Percentiles rank a stretch among this genome's conserved stretches.
Evolutionary conservation across 2,329 filamentous ascomycete species (phyloP).

Genomic region (Paecilomyces dactylethromorphus): DNA sequence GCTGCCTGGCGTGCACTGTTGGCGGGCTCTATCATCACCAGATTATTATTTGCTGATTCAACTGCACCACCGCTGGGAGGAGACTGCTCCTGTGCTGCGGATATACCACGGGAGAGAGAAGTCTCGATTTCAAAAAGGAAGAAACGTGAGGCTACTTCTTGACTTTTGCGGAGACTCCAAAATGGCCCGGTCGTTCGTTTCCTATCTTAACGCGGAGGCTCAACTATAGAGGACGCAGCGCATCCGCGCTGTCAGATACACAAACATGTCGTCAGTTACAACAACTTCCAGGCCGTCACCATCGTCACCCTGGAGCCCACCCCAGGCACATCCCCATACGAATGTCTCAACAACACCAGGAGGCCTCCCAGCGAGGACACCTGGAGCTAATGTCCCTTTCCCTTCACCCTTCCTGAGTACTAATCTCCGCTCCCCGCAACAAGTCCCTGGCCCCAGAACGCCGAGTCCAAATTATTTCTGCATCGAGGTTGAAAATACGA

Average conservation of each 20-base stretch:
- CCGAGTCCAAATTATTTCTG: conserved; percentile 84
- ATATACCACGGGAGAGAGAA: too few species aligned
- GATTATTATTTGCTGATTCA: not conserved
- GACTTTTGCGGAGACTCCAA: not conserved
- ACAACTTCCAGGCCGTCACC: conserved; percentile 17
- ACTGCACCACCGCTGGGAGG: too few species aligned
- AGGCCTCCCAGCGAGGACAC: conserved; percentile 44
- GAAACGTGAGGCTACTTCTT: not conserved
- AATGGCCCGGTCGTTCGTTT: not conserved
- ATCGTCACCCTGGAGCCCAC: conserved; percentile 11
- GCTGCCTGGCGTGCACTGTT: not conserved
- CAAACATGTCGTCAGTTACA: conserved; percentile 11
- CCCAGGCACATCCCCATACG: conserved; percentile 10
- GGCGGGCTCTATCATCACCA: not conserved
- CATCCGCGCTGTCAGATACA: not conserved
- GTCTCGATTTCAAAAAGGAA: too few species aligned
- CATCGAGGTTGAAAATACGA: conserved; percentile 56
- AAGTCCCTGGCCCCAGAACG: conserved; percentile 19
- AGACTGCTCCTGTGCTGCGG: too few species aligned
- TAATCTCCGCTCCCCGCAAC: conserved; percentile 40
- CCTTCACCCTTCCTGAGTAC: conserved; percentile 47
- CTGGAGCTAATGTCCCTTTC: conserved; percentile 51
- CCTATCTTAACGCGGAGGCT: not conserved
- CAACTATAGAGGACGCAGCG: not conserved
- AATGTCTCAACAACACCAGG: conserved; percentile 41